Conservation (phyloP, 202 grass and related monocot genomes). For the Hordeum pubiflorum region DNA sequence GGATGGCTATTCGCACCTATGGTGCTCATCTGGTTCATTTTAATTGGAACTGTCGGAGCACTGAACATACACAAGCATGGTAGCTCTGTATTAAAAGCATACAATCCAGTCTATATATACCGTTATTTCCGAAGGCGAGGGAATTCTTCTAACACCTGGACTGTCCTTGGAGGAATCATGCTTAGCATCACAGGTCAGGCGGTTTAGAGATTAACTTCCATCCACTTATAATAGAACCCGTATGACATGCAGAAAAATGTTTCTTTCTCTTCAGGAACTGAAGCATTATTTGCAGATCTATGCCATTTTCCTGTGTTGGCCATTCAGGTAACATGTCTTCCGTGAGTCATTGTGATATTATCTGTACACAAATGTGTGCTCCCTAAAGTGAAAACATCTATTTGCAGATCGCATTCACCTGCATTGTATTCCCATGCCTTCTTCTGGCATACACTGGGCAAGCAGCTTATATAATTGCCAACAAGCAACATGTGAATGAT, state of each 20-base stretch:
- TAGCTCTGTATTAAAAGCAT: conserved; percentile 76
- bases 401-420: conserved; percentile 87
- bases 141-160: conserved; percentile 56
- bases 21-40: conserved; percentile 85
- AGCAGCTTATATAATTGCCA: conserved; percentile 70
- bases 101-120: conserved; percentile 75
- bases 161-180: conserved; percentile 84
- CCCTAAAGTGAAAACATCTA: conserved; percentile 9
- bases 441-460: conserved; percentile 88
- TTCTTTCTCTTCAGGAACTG: conserved; percentile 61
- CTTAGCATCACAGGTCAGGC: conserved; percentile 86
- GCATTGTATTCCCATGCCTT: conserved; percentile 93
- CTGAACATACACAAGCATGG: conserved; percentile 77
- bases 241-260: not conserved
- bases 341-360: not conserved
- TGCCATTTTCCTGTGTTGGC: conserved; percentile 91
- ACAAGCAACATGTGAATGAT: conserved; percentile 61
- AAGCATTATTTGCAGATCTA: conserved; percentile 95
- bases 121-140: conserved; percentile 46
- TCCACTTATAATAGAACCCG: not conserved
- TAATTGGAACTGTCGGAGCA: conserved; percentile 76
- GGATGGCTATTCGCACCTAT: conserved; percentile 94
- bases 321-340: conserved; percentile 63
- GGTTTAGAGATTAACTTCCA: not conserved
- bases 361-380: not conserved